Base-by-base conservation (phyloP, 2,329 filamentous ascomycete species). In the Xylaria sp. region DNA sequence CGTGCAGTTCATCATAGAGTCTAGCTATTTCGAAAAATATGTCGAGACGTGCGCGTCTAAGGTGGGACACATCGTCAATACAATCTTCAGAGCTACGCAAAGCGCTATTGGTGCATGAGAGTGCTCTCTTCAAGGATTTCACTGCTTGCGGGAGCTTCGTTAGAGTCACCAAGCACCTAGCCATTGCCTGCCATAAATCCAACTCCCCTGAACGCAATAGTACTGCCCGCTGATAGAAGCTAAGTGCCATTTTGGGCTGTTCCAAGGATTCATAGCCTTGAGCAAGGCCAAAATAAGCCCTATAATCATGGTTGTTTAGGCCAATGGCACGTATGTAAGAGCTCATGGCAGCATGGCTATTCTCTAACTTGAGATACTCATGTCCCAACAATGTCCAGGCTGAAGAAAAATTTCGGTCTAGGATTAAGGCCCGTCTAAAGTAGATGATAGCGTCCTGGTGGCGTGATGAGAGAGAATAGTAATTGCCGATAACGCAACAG, bases 361-460 rank as follows among this genome's bases (percentile, higher is more conserved):
- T 66, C 6, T 61, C 56, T 3, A 59, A 25, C 25, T 65, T 65
- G 5, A 51, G 44, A n/a, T 65, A 65, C 44, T 65, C 63, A 25
- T 60, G 54, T 55, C 56, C 55, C n/a, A 66, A 56, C n/a, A 61
- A 46, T 9, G 50, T 61, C 63, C 63, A 66, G 32, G 56, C 56
- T 54, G 32, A 15, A 20, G 46, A 46, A 41, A 25, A 66, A 46
- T 15, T 61, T 28, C 56, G 56, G 63, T 66, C 48, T 3, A 54
- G 34, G 20, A n/a, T 1, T 37, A 61, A 25, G 15, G 63, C 63
- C 32, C 50, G 37, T 46, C 37, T 61, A 12, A 55, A 61, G 23
- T 48, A 46, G 23, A 34, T 20, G 23, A 54, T 15, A 32, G 63
- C 55, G 12, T 61, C 56, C 23, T 54, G 32, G 18, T 59, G 48